Evolutionary conservation across 257 asterid genomes (phyloP).

Genomic region (Plantago ovata): DNA sequence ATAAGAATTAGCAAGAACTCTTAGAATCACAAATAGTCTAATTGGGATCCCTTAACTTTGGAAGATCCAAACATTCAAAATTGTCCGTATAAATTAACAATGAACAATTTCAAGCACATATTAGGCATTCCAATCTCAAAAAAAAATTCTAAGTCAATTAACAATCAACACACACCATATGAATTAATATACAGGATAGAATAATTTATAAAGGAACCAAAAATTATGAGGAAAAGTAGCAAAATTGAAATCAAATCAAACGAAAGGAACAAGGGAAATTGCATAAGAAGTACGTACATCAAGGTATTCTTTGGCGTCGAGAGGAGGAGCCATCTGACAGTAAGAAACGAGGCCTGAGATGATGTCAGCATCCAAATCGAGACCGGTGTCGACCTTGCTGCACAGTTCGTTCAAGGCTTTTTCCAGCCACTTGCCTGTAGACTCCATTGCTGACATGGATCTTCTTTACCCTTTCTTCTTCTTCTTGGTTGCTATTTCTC

Average conservation of each 20-base stretch:
- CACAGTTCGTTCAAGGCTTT: constrained; percentile 62
- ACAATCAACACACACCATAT: no score
- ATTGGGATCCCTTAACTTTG: no score
- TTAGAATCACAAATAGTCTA: no score
- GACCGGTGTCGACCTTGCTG: constrained; percentile 52
- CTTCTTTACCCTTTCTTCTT: constrained; percentile 11
- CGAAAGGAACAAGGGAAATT: background rate
- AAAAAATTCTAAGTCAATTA: no score
- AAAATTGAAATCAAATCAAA: background rate
- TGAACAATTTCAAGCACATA: no score
- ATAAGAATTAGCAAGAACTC: no score
- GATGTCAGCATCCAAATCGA: constrained; percentile 77
- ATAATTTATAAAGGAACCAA: background rate
- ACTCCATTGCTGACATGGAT: constrained; percentile 33
- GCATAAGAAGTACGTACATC: constrained; percentile 42
- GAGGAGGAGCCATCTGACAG: constrained; percentile 88
- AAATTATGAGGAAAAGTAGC: constrained; percentile 5
- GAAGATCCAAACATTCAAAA: no score
- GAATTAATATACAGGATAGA: background rate
- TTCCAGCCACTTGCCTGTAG: constrained; percentile 75
- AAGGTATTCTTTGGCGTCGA: constrained; percentile 91
- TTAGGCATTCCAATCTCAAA: no score
- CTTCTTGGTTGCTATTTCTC: background rate
- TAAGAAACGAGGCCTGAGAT: constrained; percentile 88
- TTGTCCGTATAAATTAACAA: no score